Evolutionary conservation across 441 rosid species (phyloP).

Genomic region (Gossypium aridum): DNA sequence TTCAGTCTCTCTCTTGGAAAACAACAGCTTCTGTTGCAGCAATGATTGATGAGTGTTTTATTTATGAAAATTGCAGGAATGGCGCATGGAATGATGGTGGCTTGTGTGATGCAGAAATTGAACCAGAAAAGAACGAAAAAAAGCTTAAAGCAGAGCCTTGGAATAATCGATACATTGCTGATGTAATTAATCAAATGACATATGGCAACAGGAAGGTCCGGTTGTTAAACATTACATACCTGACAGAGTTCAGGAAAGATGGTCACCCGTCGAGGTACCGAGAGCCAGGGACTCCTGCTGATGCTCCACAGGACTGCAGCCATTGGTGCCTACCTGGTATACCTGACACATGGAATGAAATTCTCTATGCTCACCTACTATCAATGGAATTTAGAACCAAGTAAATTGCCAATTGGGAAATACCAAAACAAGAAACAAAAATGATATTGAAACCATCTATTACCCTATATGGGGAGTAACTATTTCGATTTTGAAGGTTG

Average conservation of each 20-base stretch:
- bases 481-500: conserved; percentile 10
- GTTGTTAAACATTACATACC: conserved; percentile 60
- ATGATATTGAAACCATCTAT: not conserved
- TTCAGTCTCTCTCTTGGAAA: not conserved
- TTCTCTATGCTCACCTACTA: conserved; percentile 58
- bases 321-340: conserved; percentile 85
- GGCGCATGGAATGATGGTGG: conserved; percentile 79
- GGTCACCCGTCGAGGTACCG: conserved; percentile 64
- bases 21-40: not conserved
- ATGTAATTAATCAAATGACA: conserved; percentile 38
- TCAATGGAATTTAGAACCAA: conserved; percentile 46
- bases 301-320: conserved; percentile 80
- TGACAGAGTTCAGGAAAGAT: conserved; percentile 60
- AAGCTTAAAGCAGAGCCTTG: conserved; percentile 30
- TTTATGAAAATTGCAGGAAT: conserved; percentile 39
- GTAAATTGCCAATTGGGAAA: conserved; percentile 13
- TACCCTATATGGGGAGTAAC: conserved; percentile 6
- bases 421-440: not conserved
- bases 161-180: conserved; percentile 44
- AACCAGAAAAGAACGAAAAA: conserved; percentile 43
- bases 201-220: conserved; percentile 37
- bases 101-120: conserved; percentile 45
- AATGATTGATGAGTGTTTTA: not conserved
- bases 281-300: conserved; percentile 42
- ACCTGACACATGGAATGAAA: conserved; percentile 73